These are phyloP conservation scores for peach (Prunus persica) DNA, from an alignment of 306 rosid genomes.

Conservation along the genomic window DNA sequence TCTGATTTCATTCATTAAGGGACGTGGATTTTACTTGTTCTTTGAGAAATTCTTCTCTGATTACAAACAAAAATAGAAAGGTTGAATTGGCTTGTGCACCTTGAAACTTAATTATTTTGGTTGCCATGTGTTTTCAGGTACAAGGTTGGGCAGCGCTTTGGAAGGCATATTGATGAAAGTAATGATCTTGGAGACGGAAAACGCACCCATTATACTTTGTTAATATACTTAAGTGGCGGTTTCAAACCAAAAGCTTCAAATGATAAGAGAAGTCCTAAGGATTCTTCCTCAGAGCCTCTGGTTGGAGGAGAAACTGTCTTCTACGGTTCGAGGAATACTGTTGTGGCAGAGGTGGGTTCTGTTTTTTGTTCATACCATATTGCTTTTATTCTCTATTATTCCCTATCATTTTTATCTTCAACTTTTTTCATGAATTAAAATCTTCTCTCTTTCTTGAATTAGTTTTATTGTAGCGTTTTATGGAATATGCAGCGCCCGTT, in stretches of 20 bases:
- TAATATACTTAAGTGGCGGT: slow-evolving; percentile 84
- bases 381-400: background rate
- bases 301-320: slow-evolving; percentile 94
- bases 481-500: slow-evolving; percentile 30
- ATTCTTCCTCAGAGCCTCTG: slow-evolving; percentile 49
- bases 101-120: slow-evolving; percentile 3
- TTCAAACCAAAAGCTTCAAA: slow-evolving; percentile 48
- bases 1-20: background rate
- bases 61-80: background rate
- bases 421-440: background rate
- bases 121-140: slow-evolving; percentile 46
- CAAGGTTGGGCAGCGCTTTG: slow-evolving; percentile 83
- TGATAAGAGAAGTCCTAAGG: slow-evolving; percentile 29
- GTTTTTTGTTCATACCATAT: background rate
- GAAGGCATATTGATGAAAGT: slow-evolving; percentile 91
- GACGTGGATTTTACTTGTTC: slow-evolving; percentile 14
- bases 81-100: background rate
- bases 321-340: slow-evolving; percentile 72
- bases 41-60: background rate
- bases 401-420: background rate
- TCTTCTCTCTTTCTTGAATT: background rate
- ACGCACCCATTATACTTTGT: slow-evolving; percentile 71
- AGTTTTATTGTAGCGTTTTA: background rate
- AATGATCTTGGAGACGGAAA: slow-evolving; percentile 71
- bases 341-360: slow-evolving; percentile 69